These are phyloP conservation scores for Penicillium cataractarum DNA, from an alignment of 495 filamentous ascomycete species.

Conservation along the genomic window DNA sequence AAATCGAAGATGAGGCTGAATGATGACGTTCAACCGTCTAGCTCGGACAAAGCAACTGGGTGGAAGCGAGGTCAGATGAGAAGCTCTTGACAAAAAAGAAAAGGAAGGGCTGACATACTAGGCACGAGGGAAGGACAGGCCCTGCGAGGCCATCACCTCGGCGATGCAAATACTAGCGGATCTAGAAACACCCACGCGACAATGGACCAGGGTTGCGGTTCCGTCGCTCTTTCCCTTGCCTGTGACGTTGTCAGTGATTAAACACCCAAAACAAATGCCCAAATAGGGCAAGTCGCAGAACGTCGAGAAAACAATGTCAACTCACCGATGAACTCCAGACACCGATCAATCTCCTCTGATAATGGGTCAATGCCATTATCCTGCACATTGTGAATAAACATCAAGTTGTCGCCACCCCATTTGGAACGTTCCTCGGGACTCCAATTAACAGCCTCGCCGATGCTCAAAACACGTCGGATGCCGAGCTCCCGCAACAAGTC, in stretches of 20 bases:
- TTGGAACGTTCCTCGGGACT: slow-evolving; percentile 62
- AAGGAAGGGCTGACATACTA: slow-evolving; percentile 59
- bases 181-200: slow-evolving; percentile 91
- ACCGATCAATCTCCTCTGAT: slow-evolving; percentile 83
- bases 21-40: slow-evolving; percentile 77
- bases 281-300: neutral
- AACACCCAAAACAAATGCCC: neutral
- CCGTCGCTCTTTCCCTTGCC: slow-evolving; percentile 74
- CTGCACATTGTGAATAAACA: slow-evolving; percentile 82
- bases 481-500: slow-evolving; percentile 77
- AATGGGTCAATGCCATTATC: slow-evolving; percentile 96
- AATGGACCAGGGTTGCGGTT: slow-evolving; percentile 92
- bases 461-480: slow-evolving; percentile 85
- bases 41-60: slow-evolving; percentile 87
- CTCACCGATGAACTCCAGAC: slow-evolving; percentile 90
- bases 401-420: slow-evolving; percentile 75
- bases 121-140: slow-evolving; percentile 85
- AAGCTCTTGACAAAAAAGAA: neutral
- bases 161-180: slow-evolving; percentile 98
- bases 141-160: slow-evolving; percentile 84
- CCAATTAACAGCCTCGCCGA: slow-evolving; percentile 91
- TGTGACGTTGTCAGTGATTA: slow-evolving; percentile 36
- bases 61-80: slow-evolving; percentile 15
- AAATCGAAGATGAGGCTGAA: slow-evolving; percentile 71
- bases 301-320: slow-evolving; percentile 8